Evolutionary conservation across 148 eudicot species (phyloP).

Genomic region (Persicaria maculosa): DNA sequence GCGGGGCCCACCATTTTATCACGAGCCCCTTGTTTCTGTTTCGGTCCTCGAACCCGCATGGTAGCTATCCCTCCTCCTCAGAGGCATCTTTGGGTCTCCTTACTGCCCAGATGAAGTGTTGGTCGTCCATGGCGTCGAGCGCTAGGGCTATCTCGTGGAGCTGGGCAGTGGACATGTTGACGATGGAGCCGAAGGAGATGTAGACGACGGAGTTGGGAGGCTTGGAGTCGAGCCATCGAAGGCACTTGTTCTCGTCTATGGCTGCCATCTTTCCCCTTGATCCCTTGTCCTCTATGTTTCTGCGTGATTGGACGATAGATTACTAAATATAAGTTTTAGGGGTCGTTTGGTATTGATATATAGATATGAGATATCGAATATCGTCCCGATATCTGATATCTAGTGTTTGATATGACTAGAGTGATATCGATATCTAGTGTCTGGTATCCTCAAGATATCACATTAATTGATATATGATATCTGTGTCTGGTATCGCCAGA

Average conservation of each 20-base stretch:
- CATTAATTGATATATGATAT: too few species aligned
- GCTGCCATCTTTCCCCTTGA: conserved; percentile 31
- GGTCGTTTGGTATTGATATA: too few species aligned
- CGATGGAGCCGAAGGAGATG: conserved; percentile 18
- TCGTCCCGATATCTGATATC: too few species aligned
- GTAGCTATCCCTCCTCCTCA: conserved; percentile 17
- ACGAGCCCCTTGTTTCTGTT: conserved; percentile 19
- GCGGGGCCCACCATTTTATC: conserved; percentile 34
- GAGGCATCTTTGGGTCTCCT: background rate
- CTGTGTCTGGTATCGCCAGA: too few species aligned
- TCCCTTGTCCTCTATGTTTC: conserved; percentile 17
- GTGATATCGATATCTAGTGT: too few species aligned
- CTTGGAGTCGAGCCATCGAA: conserved; percentile 32
- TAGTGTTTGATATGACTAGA: too few species aligned
- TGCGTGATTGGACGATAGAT: background rate
- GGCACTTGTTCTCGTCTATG: conserved; percentile 19
- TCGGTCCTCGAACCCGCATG: conserved; percentile 17
- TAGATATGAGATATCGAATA: too few species aligned
- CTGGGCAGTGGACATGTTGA: conserved; percentile 2
- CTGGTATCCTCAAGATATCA: too few species aligned
- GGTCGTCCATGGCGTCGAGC: conserved; percentile 13
- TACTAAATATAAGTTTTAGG: too few species aligned
- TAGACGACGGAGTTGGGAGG: conserved; percentile 18
- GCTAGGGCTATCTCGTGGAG: conserved; percentile 17
- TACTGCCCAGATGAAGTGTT: conserved; percentile 20